Percentiles rank a stretch among this genome's conserved stretches.
These are phyloP conservation scores for Ophiocordyceps unilateralis DNA, from an alignment of 2,329 filamentous ascomycete species.

Conservation along the genomic window DNA sequence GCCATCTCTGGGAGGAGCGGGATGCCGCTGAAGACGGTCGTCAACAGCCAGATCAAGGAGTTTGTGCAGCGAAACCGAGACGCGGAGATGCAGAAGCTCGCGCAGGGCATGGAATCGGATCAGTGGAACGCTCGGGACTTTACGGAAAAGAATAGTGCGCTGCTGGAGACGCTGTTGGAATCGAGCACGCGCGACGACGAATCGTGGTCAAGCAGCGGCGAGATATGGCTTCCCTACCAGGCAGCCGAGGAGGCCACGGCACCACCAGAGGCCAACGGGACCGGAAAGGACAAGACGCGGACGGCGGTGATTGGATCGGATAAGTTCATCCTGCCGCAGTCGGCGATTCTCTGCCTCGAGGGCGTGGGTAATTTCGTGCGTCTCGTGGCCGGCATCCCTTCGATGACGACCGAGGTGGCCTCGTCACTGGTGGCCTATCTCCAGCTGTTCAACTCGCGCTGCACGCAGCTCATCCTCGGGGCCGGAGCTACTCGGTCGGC, in stretches of 20 bases:
- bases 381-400: constrained; percentile 70
- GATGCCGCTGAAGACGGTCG: constrained; percentile 56
- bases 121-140: constrained; percentile 70
- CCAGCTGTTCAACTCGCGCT: constrained; percentile 86
- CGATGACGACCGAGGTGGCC: constrained; percentile 72
- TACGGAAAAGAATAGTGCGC: constrained; percentile 36
- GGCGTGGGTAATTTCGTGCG: constrained; percentile 72
- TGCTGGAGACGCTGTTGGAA: constrained; percentile 48
- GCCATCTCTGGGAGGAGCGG: constrained; percentile 67
- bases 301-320: constrained; percentile 70
- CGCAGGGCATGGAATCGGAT: constrained; percentile 63
- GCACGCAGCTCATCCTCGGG: constrained; percentile 89
- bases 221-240: constrained; percentile 36
- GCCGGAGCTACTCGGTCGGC: constrained; percentile 80
- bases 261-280: constrained; percentile 27
- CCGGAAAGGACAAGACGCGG: constrained; percentile 45
- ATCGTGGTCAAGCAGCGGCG: constrained; percentile 45
- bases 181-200: constrained; percentile 54
- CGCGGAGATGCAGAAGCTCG: constrained; percentile 54
- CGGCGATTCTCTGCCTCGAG: constrained; percentile 63
- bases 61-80: constrained; percentile 60
- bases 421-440: constrained; percentile 68
- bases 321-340: constrained; percentile 70
- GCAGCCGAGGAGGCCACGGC: constrained; percentile 18
- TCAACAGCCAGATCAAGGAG: constrained; percentile 67